These are phyloP conservation scores for Penstemon eatonii DNA, from an alignment of 257 asterid genomes.

Conservation along the genomic window DNA sequence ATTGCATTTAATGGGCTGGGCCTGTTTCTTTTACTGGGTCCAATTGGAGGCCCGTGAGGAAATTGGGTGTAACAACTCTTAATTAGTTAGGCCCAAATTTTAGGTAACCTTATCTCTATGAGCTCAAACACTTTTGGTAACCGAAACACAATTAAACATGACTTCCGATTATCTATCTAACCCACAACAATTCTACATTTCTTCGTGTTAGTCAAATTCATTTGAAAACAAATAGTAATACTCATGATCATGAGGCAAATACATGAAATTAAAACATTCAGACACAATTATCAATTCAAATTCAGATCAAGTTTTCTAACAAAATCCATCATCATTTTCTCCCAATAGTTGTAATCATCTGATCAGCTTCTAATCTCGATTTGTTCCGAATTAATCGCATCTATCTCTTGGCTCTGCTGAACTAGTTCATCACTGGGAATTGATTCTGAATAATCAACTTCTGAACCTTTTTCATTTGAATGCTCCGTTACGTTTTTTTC, in stretches of 20 bases:
- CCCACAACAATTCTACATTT: too few relatives aligned
- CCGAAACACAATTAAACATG: too few relatives aligned
- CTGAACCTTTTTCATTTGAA: background rate
- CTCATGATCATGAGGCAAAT: too few relatives aligned
- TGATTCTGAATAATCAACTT: background rate
- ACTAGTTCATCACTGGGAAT: background rate
- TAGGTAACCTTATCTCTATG: too few relatives aligned
- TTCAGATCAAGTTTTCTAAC: too few relatives aligned
- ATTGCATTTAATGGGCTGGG: background rate
- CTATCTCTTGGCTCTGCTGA: background rate
- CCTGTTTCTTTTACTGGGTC: constrained; percentile 10
- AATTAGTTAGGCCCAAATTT: background rate
- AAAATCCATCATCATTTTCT: constrained; percentile 11
- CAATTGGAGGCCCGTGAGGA: background rate
- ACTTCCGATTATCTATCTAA: too few relatives aligned
- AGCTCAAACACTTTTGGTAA: too few relatives aligned
- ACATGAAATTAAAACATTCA: too few relatives aligned
- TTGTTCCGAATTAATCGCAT: background rate
- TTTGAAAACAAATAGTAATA: too few relatives aligned
- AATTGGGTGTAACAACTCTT: background rate
- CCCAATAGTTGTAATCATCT: constrained; percentile 26
- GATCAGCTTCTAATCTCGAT: background rate
- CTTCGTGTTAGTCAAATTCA: too few relatives aligned
- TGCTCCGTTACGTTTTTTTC: too few relatives aligned
- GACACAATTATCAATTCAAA: too few relatives aligned